Evolutionary conservation across 768 basidiomycete genomes (phyloP).

Genomic region (Trametes cinnabarina): DNA sequence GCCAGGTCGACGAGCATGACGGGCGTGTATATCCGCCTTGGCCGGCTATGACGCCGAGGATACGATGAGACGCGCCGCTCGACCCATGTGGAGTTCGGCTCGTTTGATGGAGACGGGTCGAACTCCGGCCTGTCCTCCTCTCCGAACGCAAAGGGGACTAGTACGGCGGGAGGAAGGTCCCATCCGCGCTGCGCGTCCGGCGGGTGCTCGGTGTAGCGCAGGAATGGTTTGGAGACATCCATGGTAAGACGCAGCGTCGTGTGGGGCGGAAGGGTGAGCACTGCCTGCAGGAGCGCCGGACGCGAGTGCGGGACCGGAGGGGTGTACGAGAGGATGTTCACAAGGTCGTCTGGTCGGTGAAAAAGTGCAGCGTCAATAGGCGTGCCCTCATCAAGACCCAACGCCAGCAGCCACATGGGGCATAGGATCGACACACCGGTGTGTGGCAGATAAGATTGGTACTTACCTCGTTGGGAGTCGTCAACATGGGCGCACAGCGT

Average conservation of each 20-base stretch:
- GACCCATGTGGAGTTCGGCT: no score
- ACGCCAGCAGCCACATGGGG: background rate
- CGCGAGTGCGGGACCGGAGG: conserved; percentile 65
- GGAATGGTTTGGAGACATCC: conserved; percentile 78
- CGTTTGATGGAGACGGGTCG: background rate
- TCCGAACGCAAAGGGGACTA: conserved; percentile 40
- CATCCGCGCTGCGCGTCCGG: conserved; percentile 95
- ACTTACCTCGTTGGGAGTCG: conserved; percentile 46
- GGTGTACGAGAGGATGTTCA: conserved; percentile 65
- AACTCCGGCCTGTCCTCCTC: background rate
- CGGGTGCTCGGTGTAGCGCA: conserved; percentile 94
- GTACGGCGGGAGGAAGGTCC: conserved; percentile 87
- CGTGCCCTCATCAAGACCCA: background rate
- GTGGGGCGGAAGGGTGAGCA: conserved; percentile 66
- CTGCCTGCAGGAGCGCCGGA: conserved; percentile 75
- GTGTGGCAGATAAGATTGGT: background rate
- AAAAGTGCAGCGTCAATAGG: background rate
- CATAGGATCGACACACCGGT: background rate
- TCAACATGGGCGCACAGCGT: conserved; percentile 58
- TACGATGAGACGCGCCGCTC: background rate
- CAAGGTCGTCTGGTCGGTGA: conserved; percentile 50
- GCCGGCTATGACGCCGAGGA: background rate
- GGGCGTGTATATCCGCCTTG: conserved; percentile 67
- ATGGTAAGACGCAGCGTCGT: conserved; percentile 64
- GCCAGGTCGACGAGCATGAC: conserved; percentile 88